Percentiles rank a stretch among this genome's conserved stretches.
Evolutionary conservation across 2,329 filamentous ascomycete species (phyloP).

Genomic region (Chaetomiaceae sp.): DNA sequence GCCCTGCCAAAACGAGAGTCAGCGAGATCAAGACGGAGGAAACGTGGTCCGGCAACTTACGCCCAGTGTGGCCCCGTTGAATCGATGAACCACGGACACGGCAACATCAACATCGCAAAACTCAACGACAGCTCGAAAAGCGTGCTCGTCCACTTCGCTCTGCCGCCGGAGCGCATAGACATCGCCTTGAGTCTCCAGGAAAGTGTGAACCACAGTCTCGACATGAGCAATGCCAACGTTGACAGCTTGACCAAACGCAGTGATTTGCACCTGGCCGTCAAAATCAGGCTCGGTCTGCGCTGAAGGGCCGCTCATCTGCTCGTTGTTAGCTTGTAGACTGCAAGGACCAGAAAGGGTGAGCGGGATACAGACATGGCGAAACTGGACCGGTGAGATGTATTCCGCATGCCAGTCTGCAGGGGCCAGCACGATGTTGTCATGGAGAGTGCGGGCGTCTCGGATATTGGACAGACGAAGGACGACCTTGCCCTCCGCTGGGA

Average conservation of each 20-base stretch:
- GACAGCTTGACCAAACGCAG: constrained; percentile 33
- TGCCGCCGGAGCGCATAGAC: constrained; percentile 46
- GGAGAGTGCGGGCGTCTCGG: constrained; percentile 49
- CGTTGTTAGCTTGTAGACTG: background rate
- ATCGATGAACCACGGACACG: constrained; percentile 34
- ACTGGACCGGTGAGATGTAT: constrained; percentile 40
- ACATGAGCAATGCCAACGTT: constrained; percentile 19
- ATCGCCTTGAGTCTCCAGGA: constrained; percentile 43
- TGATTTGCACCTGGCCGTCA: constrained; percentile 51
- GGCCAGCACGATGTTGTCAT: constrained; percentile 39
- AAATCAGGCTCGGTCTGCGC: constrained; percentile 34
- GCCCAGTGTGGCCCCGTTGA: constrained; percentile 34
- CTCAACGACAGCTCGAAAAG: constrained; percentile 45
- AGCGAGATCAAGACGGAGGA: background rate
- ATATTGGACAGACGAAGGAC: constrained; percentile 55
- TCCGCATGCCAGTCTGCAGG: constrained; percentile 42
- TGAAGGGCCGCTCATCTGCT: constrained; percentile 27
- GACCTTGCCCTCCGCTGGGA: constrained; percentile 36
- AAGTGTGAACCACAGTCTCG: constrained; percentile 35
- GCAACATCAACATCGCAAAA: constrained; percentile 46
- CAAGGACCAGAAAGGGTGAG: background rate
- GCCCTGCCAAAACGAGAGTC: constrained; percentile 11
- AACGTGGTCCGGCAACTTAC: constrained; percentile 26
- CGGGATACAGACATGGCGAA: constrained; percentile 32
- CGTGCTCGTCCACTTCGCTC: constrained; percentile 35